Evolutionary conservation across 768 basidiomycete species (phyloP).

Genomic region (Gautieria morchelliformis): DNA sequence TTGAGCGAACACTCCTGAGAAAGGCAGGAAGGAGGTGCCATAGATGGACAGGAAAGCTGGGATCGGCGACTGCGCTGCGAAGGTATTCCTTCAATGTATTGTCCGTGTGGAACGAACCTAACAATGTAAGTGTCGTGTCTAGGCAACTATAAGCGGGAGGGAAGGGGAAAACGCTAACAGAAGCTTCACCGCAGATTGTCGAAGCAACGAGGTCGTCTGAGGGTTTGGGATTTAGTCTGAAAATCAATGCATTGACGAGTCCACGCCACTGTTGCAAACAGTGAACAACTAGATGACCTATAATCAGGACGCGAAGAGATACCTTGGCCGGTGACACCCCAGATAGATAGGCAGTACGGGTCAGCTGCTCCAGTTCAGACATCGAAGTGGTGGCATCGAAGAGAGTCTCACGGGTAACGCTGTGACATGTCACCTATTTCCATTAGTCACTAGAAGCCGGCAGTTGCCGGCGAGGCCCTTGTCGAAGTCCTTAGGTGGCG

Average conservation of each 20-base stretch:
- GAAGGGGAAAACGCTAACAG: not conserved
- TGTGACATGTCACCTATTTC: not conserved
- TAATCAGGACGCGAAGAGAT: not conserved
- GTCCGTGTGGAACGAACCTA: constrained; percentile 61
- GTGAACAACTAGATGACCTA: not conserved
- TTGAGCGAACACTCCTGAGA: constrained; percentile 53
- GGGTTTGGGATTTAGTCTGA: not conserved
- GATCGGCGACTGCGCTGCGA: constrained; percentile 42
- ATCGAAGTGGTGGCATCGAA: not conserved
- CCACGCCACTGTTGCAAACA: not conserved
- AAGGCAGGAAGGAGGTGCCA: constrained; percentile 44
- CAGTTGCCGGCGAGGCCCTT: too few relatives aligned
- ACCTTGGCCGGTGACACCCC: constrained; percentile 5
- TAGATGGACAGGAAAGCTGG: constrained; percentile 47
- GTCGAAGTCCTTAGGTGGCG: too few relatives aligned
- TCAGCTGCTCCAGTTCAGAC: not conserved
- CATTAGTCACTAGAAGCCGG: too few relatives aligned
- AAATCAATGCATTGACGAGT: not conserved
- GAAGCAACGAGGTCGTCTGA: not conserved
- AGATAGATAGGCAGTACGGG: constrained; percentile 1
- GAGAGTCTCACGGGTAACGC: not conserved
- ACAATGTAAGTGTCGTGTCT: constrained; percentile 67
- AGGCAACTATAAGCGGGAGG: not conserved
- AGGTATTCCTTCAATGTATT: constrained; percentile 59
- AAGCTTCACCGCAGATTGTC: constrained; percentile 4